phyloP scores from a whole-genome alignment of 192 early-diverging fungal genomes.

The Coemansia sp. region DNA sequence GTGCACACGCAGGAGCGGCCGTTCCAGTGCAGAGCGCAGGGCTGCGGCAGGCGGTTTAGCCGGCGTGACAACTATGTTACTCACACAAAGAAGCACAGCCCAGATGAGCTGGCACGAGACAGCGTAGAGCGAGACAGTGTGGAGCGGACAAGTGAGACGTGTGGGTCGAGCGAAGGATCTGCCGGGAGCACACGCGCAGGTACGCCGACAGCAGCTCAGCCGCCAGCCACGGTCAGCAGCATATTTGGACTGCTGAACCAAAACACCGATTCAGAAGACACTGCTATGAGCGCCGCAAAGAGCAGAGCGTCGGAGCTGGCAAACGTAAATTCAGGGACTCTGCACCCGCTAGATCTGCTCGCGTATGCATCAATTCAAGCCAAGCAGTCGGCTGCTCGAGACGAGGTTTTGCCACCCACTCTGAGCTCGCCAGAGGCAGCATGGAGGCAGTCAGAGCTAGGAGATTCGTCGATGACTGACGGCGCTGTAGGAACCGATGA shows the following conservation, averaged over 20 bases:
- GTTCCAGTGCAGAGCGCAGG: conserved; percentile 65
- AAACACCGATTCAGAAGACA: background rate
- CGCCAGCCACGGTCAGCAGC: conserved; percentile 16
- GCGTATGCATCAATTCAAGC: conserved; percentile 26
- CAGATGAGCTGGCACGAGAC: background rate
- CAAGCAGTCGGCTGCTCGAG: background rate
- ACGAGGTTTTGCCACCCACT: background rate
- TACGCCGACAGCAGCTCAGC: background rate
- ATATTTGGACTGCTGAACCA: conserved; percentile 32
- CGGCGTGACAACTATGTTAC: conserved; percentile 73
- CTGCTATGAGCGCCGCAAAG: background rate
- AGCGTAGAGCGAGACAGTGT: background rate
- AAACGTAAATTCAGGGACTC: background rate
- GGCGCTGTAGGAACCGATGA: background rate
- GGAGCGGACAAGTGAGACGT: conserved; percentile 6
- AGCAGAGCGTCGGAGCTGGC: background rate
- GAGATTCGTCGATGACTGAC: background rate
- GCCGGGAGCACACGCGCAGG: background rate
- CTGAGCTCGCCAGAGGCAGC: background rate
- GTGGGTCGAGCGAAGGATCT: background rate
- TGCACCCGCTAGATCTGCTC: conserved; percentile 37
- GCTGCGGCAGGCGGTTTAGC: conserved; percentile 80
- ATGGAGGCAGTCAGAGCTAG: background rate
- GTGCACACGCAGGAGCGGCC: conserved; percentile 88
- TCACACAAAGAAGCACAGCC: conserved; percentile 35